Evolutionary conservation across 805 yeast genomes (phyloP).

Genomic region (Kuraishia piskuri): DNA sequence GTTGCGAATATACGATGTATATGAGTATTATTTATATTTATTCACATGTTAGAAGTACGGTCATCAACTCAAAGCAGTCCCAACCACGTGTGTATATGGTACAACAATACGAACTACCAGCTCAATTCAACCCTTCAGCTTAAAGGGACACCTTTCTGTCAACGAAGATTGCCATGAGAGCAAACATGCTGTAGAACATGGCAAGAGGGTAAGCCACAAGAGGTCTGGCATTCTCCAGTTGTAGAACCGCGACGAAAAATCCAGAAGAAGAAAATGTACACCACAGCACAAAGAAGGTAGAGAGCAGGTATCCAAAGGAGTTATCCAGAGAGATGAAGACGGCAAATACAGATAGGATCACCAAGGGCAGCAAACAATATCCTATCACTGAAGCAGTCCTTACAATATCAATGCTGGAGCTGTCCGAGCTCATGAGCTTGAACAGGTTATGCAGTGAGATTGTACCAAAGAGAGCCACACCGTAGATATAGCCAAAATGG

Average conservation of each 20-base stretch:
- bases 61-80: too few relatives aligned
- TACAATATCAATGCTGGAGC: constrained; percentile 36
- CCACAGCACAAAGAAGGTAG: constrained; percentile 71
- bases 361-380: constrained; percentile 87
- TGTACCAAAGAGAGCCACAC: constrained; percentile 90
- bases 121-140: too few relatives aligned
- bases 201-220: constrained; percentile 90
- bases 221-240: constrained; percentile 76
- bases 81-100: too few relatives aligned
- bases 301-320: constrained; percentile 59
- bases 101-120: too few relatives aligned
- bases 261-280: constrained; percentile 92
- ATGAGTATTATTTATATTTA: too few relatives aligned
- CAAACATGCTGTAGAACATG: constrained; percentile 88
- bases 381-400: constrained; percentile 91
- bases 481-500: constrained; percentile 94
- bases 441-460: constrained; percentile 75
- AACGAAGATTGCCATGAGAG: constrained; percentile 84
- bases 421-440: constrained; percentile 73
- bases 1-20: too few relatives aligned
- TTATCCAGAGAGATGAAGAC: constrained; percentile 65
- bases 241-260: constrained; percentile 78
- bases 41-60: too few relatives aligned
- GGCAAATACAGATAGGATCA: constrained; percentile 63
- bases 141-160: constrained; percentile 14